Percentiles rank a stretch among this genome's conserved stretches.
Evolutionary conservation across 768 basidiomycete genomes (phyloP).

Genomic region (Suillus discolor): DNA sequence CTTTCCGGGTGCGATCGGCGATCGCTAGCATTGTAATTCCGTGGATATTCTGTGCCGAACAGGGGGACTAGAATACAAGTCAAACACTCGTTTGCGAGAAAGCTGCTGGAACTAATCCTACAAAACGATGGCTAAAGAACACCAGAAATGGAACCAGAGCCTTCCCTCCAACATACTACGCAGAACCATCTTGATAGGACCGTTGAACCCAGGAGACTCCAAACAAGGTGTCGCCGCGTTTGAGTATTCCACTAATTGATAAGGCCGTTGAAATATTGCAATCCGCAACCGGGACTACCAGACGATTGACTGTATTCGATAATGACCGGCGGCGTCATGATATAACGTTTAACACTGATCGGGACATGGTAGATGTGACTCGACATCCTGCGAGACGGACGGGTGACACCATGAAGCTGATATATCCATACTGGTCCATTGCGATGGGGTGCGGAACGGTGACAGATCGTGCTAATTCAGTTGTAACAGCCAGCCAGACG

Average conservation of each 20-base stretch:
- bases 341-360: background rate
- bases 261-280: background rate
- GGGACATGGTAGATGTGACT: background rate
- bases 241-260: background rate
- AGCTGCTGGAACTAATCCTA: background rate
- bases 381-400: background rate
- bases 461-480: background rate
- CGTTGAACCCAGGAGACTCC: background rate
- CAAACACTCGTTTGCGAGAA: background rate
- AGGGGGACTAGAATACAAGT: background rate
- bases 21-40: background rate
- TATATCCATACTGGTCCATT: background rate
- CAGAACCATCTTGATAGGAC: background rate
- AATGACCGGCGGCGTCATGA: slow-evolving; percentile 1
- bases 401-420: background rate
- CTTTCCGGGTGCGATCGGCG: background rate
- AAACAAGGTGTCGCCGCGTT: background rate
- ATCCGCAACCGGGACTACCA: background rate
- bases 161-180: background rate
- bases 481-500: no score
- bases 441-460: background rate
- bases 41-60: background rate
- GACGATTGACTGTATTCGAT: background rate
- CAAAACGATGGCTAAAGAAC: background rate
- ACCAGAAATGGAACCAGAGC: background rate